Conservation (phyloP, 2,329 filamentous ascomycete genomes). For the Fusarium piperis region DNA sequence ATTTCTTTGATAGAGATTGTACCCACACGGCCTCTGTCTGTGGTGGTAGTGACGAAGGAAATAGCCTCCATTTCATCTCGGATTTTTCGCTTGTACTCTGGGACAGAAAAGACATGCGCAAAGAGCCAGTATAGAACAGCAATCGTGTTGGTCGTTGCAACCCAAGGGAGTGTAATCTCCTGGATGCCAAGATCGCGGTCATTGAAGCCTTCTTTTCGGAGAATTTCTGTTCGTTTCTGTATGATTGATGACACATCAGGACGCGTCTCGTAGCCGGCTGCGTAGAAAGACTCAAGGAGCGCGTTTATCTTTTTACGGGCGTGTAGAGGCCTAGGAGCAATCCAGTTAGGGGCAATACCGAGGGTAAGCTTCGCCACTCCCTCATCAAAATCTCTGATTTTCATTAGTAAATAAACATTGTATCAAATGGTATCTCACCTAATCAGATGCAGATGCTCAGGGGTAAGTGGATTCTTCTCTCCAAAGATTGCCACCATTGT, state of each 20-base stretch:
- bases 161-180: constrained; percentile 10
- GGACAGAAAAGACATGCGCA: constrained; percentile 3
- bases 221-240: background rate
- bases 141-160: constrained; percentile 10
- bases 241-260: constrained; percentile 7
- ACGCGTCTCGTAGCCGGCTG: background rate
- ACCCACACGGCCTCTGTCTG: background rate
- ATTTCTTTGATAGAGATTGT: background rate
- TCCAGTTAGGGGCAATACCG: background rate
- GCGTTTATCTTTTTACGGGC: background rate
- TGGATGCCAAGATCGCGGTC: background rate
- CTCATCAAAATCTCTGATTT: constrained; percentile 6
- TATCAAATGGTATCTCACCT: background rate
- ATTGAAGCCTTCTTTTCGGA: background rate
- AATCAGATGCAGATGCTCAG: background rate
- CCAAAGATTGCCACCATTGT: background rate
- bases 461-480: background rate
- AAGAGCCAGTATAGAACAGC: constrained; percentile 17
- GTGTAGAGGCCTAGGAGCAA: background rate
- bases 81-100: background rate
- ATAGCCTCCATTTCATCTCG: constrained; percentile 3
- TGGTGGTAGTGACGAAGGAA: background rate
- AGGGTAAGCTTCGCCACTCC: background rate
- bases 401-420: background rate
- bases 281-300: background rate